phyloP scores from a whole-genome alignment of 176 grass and related monocot genomes.

The Leersia perrieri region DNA sequence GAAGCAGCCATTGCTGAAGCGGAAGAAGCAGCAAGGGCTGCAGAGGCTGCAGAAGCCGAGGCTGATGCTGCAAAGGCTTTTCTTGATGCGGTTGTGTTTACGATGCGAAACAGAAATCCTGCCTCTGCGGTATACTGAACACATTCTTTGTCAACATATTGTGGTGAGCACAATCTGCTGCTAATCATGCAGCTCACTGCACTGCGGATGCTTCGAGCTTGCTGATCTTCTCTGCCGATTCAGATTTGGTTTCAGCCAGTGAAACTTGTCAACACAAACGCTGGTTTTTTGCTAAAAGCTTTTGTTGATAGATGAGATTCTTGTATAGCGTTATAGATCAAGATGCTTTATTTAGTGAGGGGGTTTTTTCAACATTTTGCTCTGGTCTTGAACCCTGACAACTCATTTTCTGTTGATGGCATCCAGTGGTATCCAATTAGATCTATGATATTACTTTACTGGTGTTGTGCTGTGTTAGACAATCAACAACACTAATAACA shows the following conservation, averaged over 20 bases:
- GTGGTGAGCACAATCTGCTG: neutral
- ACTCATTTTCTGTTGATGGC: constrained; percentile 19
- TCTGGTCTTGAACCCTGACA: constrained; percentile 26
- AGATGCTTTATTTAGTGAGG: constrained; percentile 32
- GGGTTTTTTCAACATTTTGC: constrained; percentile 41
- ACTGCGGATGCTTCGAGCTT: constrained; percentile 61
- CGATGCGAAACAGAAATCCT: constrained; percentile 63
- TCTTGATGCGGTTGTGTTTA: constrained; percentile 56
- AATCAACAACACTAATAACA: constrained; percentile 35
- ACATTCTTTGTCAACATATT: constrained; percentile 11
- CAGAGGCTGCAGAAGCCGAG: constrained; percentile 70
- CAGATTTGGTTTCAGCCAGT: constrained; percentile 21
- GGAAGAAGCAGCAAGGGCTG: constrained; percentile 72
- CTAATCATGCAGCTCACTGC: constrained; percentile 4
- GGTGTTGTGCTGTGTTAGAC: constrained; percentile 30
- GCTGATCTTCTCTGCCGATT: constrained; percentile 32
- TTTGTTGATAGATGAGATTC: constrained; percentile 53
- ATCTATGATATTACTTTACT: constrained; percentile 13
- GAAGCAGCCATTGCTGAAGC: constrained; percentile 71
- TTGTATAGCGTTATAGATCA: constrained; percentile 52
- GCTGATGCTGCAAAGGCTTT: constrained; percentile 67
- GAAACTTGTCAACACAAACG: constrained; percentile 22
- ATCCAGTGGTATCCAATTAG: constrained; percentile 11
- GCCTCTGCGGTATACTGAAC: constrained; percentile 42
- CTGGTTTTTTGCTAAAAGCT: constrained; percentile 33